Evolutionary conservation across 441 rosid species (phyloP), one percentile per base, ranked within the genome.

Genomic region (Croton laevigatus): DNA sequence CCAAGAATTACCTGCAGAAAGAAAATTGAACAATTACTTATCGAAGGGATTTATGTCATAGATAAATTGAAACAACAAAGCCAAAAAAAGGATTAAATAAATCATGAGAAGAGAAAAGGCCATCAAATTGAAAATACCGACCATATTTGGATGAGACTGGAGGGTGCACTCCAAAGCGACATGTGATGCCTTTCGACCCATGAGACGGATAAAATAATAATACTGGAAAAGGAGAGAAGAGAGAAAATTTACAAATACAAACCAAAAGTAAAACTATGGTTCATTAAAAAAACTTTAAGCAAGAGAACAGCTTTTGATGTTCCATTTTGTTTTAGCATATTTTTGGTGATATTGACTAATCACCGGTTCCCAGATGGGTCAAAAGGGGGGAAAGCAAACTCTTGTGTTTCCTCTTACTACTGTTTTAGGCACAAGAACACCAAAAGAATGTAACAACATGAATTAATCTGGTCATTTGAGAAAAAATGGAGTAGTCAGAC

Each of bases 91-190:
- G 20, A 12, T 11, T 13, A 48, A 45, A 49, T 46, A 20, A 32
- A 1, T 27, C 37, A 49, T 36, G 27, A 22, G 8, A 61, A 3
- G 16, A 62, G 16, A 62, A 42, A 46, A 32, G 23, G 42, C 6
- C n/a, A 14, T 16, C 3, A 27, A 68, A 38, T 1, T 44, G 12
- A 60, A 12, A 44, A 48, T 11, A 61, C 93, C 19, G 57, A 91
- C 99, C 99, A 96, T 82, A 78, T 96, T 96, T 1, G 98, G 99
- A 80, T 96, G 99, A 79, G 99, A 90, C 79, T 96, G 97, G 58
- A 93, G 97, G 46, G 99, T 85, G 85, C 99, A 96, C 73, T 96
- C 99, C 73, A 96, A 87, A 22, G 99, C 97, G 74, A 96, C 99
- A 83, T 96, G 98, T 14, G 99, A 96, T 75, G 92, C 92, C 87